Conservation (phyloP, 345 rosid species). For the Psidium guajava region DNA sequence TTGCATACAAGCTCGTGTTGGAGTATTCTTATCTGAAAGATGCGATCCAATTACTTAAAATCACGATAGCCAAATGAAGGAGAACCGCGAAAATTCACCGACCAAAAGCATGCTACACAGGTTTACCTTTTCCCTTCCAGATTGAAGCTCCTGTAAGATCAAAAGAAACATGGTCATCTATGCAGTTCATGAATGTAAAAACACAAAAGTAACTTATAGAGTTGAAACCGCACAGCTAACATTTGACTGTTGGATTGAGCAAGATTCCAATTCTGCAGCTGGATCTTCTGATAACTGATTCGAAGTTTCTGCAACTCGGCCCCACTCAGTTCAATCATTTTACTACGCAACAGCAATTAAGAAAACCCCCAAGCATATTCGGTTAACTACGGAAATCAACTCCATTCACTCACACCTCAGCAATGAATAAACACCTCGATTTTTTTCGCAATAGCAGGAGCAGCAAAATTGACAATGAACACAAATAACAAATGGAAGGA, state of each 20-base stretch:
- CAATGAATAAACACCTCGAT: neutral
- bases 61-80: neutral
- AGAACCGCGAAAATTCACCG: neutral
- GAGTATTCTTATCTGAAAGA: neutral
- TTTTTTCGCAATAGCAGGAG: neutral
- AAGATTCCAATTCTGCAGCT: slow-evolving; percentile 52
- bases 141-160: slow-evolving; percentile 41
- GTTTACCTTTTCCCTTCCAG: slow-evolving; percentile 46
- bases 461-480: neutral
- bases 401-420: neutral
- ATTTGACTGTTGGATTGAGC: slow-evolving; percentile 53
- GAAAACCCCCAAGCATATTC: slow-evolving; percentile 6
- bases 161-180: neutral
- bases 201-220: neutral
- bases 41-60: neutral
- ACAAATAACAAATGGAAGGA: slow-evolving; percentile 17
- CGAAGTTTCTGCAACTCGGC: slow-evolving; percentile 34
- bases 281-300: slow-evolving; percentile 30
- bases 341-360: slow-evolving; percentile 24
- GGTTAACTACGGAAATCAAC: neutral
- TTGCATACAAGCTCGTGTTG: slow-evolving; percentile 54
- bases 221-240: slow-evolving; percentile 21
- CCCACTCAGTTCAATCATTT: slow-evolving; percentile 39
- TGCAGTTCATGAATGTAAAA: neutral
- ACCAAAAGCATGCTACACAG: neutral